Percentiles rank a stretch among this genome's conserved stretches.
phyloP scores from a whole-genome alignment of 371 early-diverging fungal species.

The Mortierella sp. region DNA sequence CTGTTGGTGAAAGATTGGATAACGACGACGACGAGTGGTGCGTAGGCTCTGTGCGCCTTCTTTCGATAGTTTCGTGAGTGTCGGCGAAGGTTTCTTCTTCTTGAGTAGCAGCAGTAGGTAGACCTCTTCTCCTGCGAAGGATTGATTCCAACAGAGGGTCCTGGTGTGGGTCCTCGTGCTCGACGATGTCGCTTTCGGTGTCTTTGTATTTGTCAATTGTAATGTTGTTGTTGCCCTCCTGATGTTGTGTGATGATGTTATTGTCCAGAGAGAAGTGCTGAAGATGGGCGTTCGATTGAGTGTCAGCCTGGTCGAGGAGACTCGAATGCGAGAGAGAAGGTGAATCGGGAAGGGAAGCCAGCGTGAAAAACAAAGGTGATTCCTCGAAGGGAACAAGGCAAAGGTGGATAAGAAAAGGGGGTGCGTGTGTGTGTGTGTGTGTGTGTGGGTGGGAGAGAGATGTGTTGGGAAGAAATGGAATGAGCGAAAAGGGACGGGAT shows the following conservation, averaged over 20 bases:
- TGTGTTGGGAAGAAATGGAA: conserved; percentile 9
- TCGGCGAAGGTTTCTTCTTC: not conserved
- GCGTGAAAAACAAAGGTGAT: not conserved
- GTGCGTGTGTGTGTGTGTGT: not conserved
- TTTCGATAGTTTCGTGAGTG: not conserved
- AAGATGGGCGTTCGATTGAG: not conserved
- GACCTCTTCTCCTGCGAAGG: conserved; percentile 2
- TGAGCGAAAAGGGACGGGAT: not conserved
- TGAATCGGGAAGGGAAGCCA: not conserved
- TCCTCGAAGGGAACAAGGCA: not conserved
- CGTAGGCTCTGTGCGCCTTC: not conserved
- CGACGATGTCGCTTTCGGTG: not conserved
- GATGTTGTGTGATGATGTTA: not conserved
- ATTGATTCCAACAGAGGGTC: not conserved
- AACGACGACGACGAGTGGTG: not conserved
- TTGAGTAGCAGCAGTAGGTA: not conserved
- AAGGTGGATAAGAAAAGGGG: not conserved
- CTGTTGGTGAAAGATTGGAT: conserved; percentile 8
- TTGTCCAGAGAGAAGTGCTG: not conserved
- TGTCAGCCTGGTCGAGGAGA: conserved; percentile 8
- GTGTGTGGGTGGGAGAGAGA: not conserved
- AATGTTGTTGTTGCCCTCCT: not conserved
- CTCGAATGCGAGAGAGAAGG: conserved; percentile 1
- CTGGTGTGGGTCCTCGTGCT: not conserved
- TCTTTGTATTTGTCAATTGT: not conserved